Conservation (phyloP, 2,329 filamentous ascomycete species). For the Exophiala oligosperma region DNA sequence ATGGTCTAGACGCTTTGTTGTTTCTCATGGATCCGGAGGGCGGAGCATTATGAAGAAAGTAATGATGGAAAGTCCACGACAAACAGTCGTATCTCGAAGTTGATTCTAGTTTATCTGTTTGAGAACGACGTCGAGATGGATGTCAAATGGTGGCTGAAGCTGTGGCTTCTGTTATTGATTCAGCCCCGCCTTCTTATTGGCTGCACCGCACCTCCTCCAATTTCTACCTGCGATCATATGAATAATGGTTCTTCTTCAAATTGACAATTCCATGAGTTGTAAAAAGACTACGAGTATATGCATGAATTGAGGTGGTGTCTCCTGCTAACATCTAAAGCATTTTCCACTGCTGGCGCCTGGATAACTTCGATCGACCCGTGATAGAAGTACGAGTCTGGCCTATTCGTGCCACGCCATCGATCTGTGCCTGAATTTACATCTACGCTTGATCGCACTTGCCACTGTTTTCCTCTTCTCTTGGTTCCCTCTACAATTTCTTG, state of each 20-base stretch:
- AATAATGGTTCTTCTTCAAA: neutral
- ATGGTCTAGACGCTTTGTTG: neutral
- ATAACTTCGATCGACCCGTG: neutral
- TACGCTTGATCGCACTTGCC: conserved; percentile 2
- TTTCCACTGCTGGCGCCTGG: neutral
- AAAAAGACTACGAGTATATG: too few species aligned
- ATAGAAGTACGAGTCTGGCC: neutral
- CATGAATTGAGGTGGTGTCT: too few species aligned
- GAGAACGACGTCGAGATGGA: neutral
- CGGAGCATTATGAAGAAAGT: conserved; percentile 11
- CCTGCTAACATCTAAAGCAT: neutral
- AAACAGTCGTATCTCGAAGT: neutral
- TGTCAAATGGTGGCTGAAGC: conserved; percentile 1
- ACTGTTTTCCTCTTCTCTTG: conserved; percentile 2
- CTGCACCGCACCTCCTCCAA: neutral
- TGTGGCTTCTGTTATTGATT: conserved; percentile 3
- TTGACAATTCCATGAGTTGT: too few species aligned
- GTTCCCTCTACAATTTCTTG: neutral
- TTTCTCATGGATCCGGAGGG: conserved; percentile 13
- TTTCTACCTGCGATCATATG: too few species aligned
- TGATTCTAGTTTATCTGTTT: neutral
- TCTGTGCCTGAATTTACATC: conserved; percentile 16
- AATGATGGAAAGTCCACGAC: neutral
- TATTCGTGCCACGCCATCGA: conserved; percentile 20
- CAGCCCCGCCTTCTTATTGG: neutral